Percentiles rank a stretch among this genome's conserved stretches.
Evolutionary conservation across 192 early-diverging fungal species (phyloP).

Genomic region (Gigaspora rosea): DNA sequence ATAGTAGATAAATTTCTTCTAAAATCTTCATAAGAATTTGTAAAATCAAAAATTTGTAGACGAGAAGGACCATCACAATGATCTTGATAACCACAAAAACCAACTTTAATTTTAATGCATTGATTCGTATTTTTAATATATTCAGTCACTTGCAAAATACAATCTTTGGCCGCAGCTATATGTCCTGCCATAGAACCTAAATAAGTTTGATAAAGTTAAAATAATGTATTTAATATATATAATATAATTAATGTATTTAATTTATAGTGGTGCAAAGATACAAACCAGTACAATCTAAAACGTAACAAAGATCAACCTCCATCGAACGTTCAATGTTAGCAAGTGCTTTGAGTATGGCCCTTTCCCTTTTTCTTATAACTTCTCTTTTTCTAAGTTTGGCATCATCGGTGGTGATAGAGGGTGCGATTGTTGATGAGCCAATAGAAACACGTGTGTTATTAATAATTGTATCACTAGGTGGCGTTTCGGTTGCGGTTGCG

Average conservation of each 20-base stretch:
- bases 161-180: conserved; percentile 24
- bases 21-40: background rate
- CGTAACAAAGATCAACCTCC: conserved; percentile 15
- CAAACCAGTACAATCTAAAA: conserved; percentile 13
- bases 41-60: background rate
- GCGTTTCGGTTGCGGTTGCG: no score
- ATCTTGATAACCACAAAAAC: conserved; percentile 34
- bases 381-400: no score
- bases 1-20: background rate
- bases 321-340: background rate
- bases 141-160: conserved; percentile 15
- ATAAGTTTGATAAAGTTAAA: background rate
- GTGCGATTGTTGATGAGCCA: no score
- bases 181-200: conserved; percentile 14
- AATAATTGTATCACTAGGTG: no score
- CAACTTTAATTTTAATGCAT: conserved; percentile 18
- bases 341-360: background rate
- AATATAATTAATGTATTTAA: no score
- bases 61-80: background rate
- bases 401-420: no score
- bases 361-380: background rate
- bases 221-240: background rate
- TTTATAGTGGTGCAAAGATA: background rate
- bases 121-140: conserved; percentile 17
- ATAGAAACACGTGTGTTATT: no score